These are phyloP conservation scores for Phoma sp. DNA, from an alignment of 2,329 filamentous ascomycete species.

Conservation along the genomic window DNA sequence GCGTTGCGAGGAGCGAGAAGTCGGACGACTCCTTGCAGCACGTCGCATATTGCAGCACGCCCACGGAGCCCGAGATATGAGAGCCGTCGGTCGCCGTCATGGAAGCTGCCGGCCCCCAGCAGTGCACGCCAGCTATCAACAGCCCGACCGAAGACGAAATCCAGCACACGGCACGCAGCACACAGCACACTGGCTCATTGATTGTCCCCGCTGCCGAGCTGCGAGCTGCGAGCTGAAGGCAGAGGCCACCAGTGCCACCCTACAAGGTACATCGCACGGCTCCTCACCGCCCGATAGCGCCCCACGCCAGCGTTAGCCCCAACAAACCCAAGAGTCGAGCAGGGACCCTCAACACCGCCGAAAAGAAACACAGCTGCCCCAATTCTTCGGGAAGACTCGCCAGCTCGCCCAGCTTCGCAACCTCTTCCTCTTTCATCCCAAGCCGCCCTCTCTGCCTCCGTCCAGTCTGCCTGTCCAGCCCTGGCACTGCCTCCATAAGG, in stretches of 20 bases:
- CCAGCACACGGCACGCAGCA: no score
- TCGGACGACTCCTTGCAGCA: not conserved
- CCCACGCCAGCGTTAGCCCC: conserved; percentile 14
- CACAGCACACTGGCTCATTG: no score
- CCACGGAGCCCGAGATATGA: not conserved
- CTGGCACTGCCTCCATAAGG: conserved; percentile 36
- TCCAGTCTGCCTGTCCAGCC: conserved; percentile 22
- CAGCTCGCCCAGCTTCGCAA: conserved; percentile 30
- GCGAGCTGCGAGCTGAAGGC: not conserved
- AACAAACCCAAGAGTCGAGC: conserved; percentile 28
- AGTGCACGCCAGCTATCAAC: conserved; percentile 9
- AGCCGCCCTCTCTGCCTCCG: conserved; percentile 23
- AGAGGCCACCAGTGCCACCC: not conserved
- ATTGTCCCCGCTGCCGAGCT: conserved; percentile 6
- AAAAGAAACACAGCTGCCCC: conserved; percentile 22
- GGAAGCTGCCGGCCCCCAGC: not conserved
- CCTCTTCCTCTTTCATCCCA: conserved; percentile 35
- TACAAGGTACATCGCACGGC: conserved; percentile 6
- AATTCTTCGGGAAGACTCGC: conserved; percentile 36
- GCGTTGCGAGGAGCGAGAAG: not conserved
- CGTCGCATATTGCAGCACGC: not conserved
- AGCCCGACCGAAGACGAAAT: not conserved
- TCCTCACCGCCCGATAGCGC: conserved; percentile 20
- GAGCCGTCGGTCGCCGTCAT: no score
- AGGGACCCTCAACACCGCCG: conserved; percentile 44